Evolutionary conservation across 2,329 filamentous ascomycete species (phyloP).

Genomic region (Salinomyces thailandicus): DNA sequence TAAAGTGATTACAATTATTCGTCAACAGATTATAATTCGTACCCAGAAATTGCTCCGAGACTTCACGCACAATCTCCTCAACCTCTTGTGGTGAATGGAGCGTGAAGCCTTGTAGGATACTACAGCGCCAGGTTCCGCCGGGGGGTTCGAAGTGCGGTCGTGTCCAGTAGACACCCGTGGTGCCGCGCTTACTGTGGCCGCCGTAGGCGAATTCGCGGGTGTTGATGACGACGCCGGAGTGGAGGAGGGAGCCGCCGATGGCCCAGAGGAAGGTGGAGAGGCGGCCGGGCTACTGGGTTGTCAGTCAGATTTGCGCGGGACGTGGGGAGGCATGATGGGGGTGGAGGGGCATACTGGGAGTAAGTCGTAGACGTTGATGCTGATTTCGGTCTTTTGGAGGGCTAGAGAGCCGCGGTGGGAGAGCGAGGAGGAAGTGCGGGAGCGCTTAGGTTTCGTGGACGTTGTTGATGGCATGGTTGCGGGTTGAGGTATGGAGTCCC

Average conservation of each 20-base stretch:
- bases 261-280: conserved; percentile 69
- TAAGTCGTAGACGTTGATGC: conserved; percentile 30
- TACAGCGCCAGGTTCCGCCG: conserved; percentile 63
- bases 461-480: no score
- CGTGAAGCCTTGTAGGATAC: conserved; percentile 71
- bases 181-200: conserved; percentile 58
- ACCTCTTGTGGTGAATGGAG: conserved; percentile 58
- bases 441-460: conserved; percentile 3
- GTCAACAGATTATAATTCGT: conserved; percentile 71
- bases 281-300: conserved; percentile 51
- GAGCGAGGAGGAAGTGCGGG: conserved; percentile 7
- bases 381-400: conserved; percentile 23
- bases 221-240: conserved; percentile 74
- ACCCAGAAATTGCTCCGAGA: conserved; percentile 63
- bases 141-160: conserved; percentile 58
- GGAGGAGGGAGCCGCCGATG: conserved; percentile 64
- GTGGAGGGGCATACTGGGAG: conserved; percentile 22
- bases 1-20: conserved; percentile 85
- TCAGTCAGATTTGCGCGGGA: conserved; percentile 9
- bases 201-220: conserved; percentile 76
- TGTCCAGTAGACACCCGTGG: conserved; percentile 78
- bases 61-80: conserved; percentile 55
- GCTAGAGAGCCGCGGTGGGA: not conserved
- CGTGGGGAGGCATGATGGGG: not conserved
- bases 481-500: no score